Evolutionary conservation across 2,329 filamentous ascomycete species (phyloP).

Genomic region (Neurospora crassa): DNA sequence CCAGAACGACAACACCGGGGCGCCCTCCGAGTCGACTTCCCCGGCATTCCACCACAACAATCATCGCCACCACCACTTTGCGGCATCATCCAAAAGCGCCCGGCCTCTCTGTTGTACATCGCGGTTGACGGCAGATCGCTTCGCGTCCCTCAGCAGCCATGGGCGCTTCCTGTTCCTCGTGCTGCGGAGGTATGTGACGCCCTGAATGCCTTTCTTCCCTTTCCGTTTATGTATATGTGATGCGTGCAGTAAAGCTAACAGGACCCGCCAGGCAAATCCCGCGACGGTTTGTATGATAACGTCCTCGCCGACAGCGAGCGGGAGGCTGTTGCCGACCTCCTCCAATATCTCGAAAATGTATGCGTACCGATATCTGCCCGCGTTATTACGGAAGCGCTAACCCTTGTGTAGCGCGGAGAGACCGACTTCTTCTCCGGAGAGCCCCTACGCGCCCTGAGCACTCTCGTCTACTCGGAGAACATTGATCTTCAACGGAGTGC

Average conservation of each 20-base stretch:
- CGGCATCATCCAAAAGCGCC: not conserved
- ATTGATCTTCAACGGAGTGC: slow-evolving; percentile 96
- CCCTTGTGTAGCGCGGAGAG: slow-evolving; percentile 63
- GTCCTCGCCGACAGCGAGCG: slow-evolving; percentile 92
- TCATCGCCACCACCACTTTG: not conserved
- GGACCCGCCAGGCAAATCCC: slow-evolving; percentile 51
- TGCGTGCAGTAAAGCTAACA: not conserved
- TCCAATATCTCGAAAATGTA: slow-evolving; percentile 96
- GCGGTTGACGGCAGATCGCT: not conserved
- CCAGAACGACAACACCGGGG: not conserved
- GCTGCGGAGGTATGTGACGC: slow-evolving; percentile 42
- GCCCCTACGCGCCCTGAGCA: slow-evolving; percentile 85
- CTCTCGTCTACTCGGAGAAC: slow-evolving; percentile 96
- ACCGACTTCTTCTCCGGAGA: slow-evolving; percentile 98
- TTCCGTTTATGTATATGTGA: not conserved
- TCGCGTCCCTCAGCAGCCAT: slow-evolving; percentile 31
- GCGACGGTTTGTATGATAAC: slow-evolving; percentile 74
- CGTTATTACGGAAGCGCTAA: slow-evolving; percentile 20
- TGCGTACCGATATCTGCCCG: slow-evolving; percentile 21
- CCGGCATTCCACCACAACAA: slow-evolving; percentile 1
- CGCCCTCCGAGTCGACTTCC: not conserved
- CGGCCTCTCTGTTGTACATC: not conserved
- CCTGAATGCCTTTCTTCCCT: not conserved
- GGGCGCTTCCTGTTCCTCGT: slow-evolving; percentile 53
- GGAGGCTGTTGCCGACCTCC: slow-evolving; percentile 89